These are phyloP conservation scores for Entonaema liquescens DNA, from an alignment of 495 filamentous ascomycete species.

Conservation along the genomic window DNA sequence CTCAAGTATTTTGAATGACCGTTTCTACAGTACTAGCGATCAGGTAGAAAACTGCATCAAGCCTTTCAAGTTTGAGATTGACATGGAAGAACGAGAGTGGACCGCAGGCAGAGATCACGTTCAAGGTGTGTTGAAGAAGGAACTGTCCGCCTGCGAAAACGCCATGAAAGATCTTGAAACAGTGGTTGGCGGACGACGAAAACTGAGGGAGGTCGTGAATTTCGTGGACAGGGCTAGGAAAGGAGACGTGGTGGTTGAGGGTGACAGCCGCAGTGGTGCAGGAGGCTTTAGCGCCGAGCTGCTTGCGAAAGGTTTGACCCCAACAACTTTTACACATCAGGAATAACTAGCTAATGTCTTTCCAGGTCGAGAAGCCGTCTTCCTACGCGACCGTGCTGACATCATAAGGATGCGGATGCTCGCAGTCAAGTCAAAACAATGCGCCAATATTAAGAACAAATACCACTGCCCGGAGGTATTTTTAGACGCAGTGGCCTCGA, in stretches of 20 bases:
- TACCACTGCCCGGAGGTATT: slow-evolving; percentile 98
- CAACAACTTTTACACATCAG: background rate
- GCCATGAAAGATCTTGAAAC: slow-evolving; percentile 80
- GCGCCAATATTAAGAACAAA: slow-evolving; percentile 81
- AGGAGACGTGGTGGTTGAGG: slow-evolving; percentile 84
- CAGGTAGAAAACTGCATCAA: slow-evolving; percentile 99
- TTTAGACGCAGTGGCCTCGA: slow-evolving; percentile 94
- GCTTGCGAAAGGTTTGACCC: slow-evolving; percentile 73
- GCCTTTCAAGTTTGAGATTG: slow-evolving; percentile 96
- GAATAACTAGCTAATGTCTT: slow-evolving; percentile 26
- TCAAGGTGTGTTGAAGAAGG: slow-evolving; percentile 77
- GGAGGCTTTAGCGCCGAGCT: slow-evolving; percentile 90
- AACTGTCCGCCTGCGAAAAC: slow-evolving; percentile 81
- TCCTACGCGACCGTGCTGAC: slow-evolving; percentile 88
- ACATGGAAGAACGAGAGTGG: slow-evolving; percentile 93
- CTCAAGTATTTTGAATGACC: slow-evolving; percentile 86
- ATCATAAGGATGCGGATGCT: slow-evolving; percentile 88
- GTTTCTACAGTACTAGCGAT: slow-evolving; percentile 94
- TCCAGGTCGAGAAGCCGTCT: slow-evolving; percentile 86
- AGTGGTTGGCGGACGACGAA: slow-evolving; percentile 77
- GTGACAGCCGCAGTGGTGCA: slow-evolving; percentile 81
- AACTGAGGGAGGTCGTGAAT: slow-evolving; percentile 85
- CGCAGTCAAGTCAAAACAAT: slow-evolving; percentile 88
- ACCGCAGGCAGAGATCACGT: slow-evolving; percentile 80
- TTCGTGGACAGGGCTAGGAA: slow-evolving; percentile 91